phyloP scores from a whole-genome alignment of 2,329 filamentous ascomycete species.

The Rutstroemia sp. region DNA sequence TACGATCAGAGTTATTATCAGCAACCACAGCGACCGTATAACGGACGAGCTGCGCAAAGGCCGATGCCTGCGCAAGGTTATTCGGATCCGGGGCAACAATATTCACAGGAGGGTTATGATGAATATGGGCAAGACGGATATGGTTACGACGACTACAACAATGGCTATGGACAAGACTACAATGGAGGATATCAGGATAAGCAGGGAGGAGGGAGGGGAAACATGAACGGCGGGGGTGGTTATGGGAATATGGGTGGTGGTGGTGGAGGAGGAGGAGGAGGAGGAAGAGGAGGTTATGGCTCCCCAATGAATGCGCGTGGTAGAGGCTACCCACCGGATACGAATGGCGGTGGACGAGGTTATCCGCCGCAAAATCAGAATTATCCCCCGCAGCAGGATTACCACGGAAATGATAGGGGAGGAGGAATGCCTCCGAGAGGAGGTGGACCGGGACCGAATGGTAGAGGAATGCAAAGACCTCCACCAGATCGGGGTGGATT shows the following conservation, averaged over 20 bases:
- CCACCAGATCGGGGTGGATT: conserved; percentile 21
- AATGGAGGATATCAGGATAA: conserved; percentile 24
- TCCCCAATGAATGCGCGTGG: conserved; percentile 24
- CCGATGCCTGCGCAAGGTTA: conserved; percentile 24
- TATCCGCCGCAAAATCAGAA: conserved; percentile 25
- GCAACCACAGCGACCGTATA: conserved; percentile 25
- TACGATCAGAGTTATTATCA: conserved; percentile 28
- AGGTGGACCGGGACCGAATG: conserved; percentile 10
- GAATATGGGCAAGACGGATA: conserved; percentile 26
- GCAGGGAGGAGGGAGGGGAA: conserved; percentile 22
- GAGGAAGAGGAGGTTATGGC: conserved; percentile 19
- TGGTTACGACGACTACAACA: conserved; percentile 24
- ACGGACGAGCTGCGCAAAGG: conserved; percentile 23
- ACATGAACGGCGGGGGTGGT: conserved; percentile 5
- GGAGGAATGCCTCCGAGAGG: conserved; percentile 21
- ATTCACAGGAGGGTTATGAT: conserved; percentile 51
- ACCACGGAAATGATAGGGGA: conserved; percentile 23
- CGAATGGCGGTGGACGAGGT: conserved; percentile 10
- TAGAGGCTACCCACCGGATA: conserved; percentile 12
- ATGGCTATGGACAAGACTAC: conserved; percentile 22
- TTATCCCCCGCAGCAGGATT: conserved; percentile 25
- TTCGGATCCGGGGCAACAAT: conserved; percentile 39
- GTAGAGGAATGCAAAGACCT: conserved; percentile 25
- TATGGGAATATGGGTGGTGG: conserved; percentile 14
- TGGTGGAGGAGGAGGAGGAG: conserved; percentile 9